Evolutionary conservation across 192 early-diverging fungal genomes (phyloP).

Genomic region (Obelidium mucronatum): DNA sequence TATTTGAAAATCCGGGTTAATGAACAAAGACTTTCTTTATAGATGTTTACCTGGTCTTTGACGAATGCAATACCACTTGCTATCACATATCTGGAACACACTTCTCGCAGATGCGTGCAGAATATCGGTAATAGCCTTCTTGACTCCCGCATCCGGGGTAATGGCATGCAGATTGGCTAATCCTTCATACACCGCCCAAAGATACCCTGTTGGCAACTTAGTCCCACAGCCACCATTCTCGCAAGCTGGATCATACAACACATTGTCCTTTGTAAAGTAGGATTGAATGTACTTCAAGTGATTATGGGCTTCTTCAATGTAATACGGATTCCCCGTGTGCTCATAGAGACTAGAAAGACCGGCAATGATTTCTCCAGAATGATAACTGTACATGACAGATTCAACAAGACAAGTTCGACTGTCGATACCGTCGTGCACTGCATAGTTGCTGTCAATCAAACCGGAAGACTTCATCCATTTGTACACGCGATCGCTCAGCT

Average conservation of each 20-base stretch:
- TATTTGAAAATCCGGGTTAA: too few species aligned
- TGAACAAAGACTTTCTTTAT: too few species aligned
- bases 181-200: constrained; percentile 14
- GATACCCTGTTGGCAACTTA: background rate
- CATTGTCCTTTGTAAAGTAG: constrained; percentile 14
- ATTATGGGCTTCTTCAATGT: constrained; percentile 30
- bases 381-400: constrained; percentile 13
- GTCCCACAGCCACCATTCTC: background rate
- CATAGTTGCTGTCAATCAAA: background rate
- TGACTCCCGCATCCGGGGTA: background rate
- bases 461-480: constrained; percentile 42
- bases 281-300: background rate
- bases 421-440: constrained; percentile 22
- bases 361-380: constrained; percentile 22
- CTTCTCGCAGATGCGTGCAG: background rate
- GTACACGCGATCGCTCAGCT: constrained; percentile 37
- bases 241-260: background rate
- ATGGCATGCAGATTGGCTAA: constrained; percentile 11
- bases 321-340: constrained; percentile 16
- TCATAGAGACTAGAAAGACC: constrained; percentile 25
- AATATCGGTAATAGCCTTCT: background rate
- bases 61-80: constrained; percentile 24
- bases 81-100: constrained; percentile 4
- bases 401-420: background rate
- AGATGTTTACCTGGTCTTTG: too few species aligned